These are phyloP conservation scores for Malbranchea cinnamomea DNA, from an alignment of 2,329 filamentous ascomycete species.

Conservation along the genomic window DNA sequence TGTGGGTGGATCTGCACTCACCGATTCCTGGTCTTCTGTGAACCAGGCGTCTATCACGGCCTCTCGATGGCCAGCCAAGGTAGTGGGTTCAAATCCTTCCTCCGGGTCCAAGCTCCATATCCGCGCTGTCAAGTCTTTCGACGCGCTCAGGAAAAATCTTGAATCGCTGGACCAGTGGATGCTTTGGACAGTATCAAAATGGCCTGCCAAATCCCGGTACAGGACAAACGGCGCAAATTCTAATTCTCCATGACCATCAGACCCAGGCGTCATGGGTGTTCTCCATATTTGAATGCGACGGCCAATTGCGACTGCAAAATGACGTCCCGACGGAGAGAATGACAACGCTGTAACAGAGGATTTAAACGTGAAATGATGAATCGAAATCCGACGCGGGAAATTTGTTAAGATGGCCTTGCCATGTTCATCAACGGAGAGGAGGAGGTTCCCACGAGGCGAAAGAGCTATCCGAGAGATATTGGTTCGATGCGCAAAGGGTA, in stretches of 20 bases:
- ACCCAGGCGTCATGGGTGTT: conserved; percentile 76
- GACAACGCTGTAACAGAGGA: conserved; percentile 66
- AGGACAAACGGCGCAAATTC: conserved; percentile 92
- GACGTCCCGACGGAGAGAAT: conserved; percentile 78
- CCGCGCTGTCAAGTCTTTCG: conserved; percentile 79
- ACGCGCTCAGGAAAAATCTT: conserved; percentile 81
- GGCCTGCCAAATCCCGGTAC: conserved; percentile 71
- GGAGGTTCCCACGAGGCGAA: conserved; percentile 76
- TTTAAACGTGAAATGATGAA: conserved; percentile 95
- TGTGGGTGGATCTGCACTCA: conserved; percentile 16
- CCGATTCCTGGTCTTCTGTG: conserved; percentile 76
- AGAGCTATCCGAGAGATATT: conserved; percentile 84
- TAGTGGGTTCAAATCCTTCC: conserved; percentile 77
- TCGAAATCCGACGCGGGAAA: conserved; percentile 64
- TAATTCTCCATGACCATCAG: conserved; percentile 62
- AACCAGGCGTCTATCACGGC: conserved; percentile 93
- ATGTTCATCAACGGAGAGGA: conserved; percentile 88
- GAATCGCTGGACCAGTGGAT: conserved; percentile 96
- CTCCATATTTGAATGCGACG: conserved; percentile 91
- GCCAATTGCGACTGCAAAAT: conserved; percentile 81
- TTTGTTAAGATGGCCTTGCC: conserved; percentile 89
- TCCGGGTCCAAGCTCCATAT: conserved; percentile 90
- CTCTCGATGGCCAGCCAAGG: conserved; percentile 80
- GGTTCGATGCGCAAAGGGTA: conserved; percentile 71
- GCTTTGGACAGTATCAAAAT: conserved; percentile 73